These are phyloP conservation scores for Prunus kanzakura DNA, from an alignment of 306 rosid genomes.

Conservation along the genomic window DNA sequence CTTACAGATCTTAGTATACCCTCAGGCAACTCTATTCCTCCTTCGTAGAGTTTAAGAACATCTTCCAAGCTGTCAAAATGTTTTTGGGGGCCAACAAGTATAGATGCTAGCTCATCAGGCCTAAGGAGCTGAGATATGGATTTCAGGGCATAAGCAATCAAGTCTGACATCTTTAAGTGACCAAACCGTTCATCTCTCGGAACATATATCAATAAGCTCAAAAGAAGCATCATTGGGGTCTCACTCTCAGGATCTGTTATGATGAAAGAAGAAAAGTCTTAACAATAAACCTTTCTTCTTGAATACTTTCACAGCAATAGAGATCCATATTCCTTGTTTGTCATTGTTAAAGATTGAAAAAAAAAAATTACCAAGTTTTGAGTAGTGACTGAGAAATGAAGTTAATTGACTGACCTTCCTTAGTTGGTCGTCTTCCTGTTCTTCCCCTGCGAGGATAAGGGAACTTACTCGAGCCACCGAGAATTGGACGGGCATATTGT, in stretches of 20 bases:
- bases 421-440: conserved; percentile 58
- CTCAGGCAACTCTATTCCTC: conserved; percentile 56
- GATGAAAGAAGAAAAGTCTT: neutral
- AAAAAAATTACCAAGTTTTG: neutral
- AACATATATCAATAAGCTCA: conserved; percentile 70
- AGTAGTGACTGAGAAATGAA: neutral
- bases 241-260: conserved; percentile 54
- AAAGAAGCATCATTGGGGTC: conserved; percentile 40
- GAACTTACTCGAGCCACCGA: conserved; percentile 70
- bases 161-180: conserved; percentile 74
- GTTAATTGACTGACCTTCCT: conserved; percentile 40
- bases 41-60: conserved; percentile 63
- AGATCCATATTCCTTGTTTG: neutral
- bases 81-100: conserved; percentile 40
- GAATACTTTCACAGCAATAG: too few species aligned
- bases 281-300: neutral
- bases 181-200: conserved; percentile 87
- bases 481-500: conserved; percentile 56
- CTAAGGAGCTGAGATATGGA: conserved; percentile 54
- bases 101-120: conserved; percentile 60
- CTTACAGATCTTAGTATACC: conserved; percentile 39
- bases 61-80: conserved; percentile 72
- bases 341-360: neutral
- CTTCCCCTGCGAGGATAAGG: conserved; percentile 88
- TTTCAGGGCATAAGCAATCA: conserved; percentile 65